Evolutionary conservation across 2,329 filamentous ascomycete genomes (phyloP), one percentile per base, ranked within the genome.

Genomic region (Penicillium sp.): DNA sequence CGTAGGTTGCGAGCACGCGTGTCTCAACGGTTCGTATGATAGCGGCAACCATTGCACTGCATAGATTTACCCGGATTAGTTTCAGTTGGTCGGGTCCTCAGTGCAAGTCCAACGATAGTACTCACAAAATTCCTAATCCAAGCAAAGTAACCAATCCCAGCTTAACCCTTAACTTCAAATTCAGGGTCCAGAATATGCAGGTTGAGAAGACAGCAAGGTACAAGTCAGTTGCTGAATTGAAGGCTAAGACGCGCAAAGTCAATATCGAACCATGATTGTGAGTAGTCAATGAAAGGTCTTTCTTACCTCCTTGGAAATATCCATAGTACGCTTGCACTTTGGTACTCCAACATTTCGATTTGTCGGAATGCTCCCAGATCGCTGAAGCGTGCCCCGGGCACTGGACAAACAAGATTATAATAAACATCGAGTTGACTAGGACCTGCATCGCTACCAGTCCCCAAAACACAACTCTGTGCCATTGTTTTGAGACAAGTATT

Each of bases 171-270:
- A 64, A 21, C n/a, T 64, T 63, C 44, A 75, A 33, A 13, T 74
- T 71, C 29, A 75, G 56, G 37, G 63, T 69, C 72, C 72, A 74
- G 45, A 73, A 69, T 21, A 72, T 63, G 21, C 53, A 65, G 3
- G 66, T 67, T 1, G 68, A 66, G 29, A 71, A 71, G 0, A 67
- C 49, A 1, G 68, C 66, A n/a, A 72, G 63, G n/a, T 67, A 70
- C 10, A 73, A 63, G 39, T 74, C 71, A 8, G 68, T 68, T 13
- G 65, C 60, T 10, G 67, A 60, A 31, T 70, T 71, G 45, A 70
- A 62, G 1, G 65, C 67, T 70, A 37, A 13, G n/a, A 22, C 19
- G 19, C 9, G 37, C 8, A 42, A 11, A 13, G 19, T 42, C 10
- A 42, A 14, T 22, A 42, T 14, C 13, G 2, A 42, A 22, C 19